These are phyloP conservation scores for Urochloa ruziziensis DNA, from an alignment of 176 grass and related monocot species.

Conservation along the genomic window DNA sequence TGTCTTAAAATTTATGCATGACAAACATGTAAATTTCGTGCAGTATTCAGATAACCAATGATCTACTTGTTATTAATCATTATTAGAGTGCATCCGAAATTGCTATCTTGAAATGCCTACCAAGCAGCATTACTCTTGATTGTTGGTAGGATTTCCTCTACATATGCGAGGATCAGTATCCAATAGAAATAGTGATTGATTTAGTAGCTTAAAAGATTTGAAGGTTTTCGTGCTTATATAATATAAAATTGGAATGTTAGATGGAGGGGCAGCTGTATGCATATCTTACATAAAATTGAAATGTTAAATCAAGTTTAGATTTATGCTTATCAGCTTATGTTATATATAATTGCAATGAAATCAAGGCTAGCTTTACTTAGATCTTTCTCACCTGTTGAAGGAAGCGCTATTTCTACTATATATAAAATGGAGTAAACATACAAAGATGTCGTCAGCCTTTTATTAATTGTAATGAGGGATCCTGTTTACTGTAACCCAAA, in stretches of 20 bases:
- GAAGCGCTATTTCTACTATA: too few relatives aligned
- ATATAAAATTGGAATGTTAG: not conserved
- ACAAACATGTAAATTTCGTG: not conserved
- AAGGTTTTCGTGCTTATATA: not conserved
- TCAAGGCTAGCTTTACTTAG: too few relatives aligned
- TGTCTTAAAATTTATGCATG: not conserved
- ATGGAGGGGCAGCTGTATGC: not conserved
- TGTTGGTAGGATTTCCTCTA: not conserved
- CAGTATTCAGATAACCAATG: not conserved
- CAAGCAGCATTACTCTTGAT: not conserved
- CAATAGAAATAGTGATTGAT: not conserved
- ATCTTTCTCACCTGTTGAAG: too few relatives aligned
- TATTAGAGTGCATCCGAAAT: not conserved
- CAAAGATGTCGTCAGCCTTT: too few relatives aligned
- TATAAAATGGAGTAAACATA: too few relatives aligned
- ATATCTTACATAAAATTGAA: not conserved
- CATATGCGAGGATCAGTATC: not conserved
- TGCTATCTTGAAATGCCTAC: not conserved
- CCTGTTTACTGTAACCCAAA: too few relatives aligned
- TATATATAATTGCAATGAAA: too few relatives aligned
- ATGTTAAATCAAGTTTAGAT: too few relatives aligned
- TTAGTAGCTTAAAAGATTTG: not conserved
- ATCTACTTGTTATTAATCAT: not conserved
- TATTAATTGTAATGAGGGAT: too few relatives aligned
- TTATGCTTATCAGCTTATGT: too few relatives aligned